These are phyloP conservation scores for Acer negundo DNA, from an alignment of 345 rosid genomes.

Conservation along the genomic window DNA sequence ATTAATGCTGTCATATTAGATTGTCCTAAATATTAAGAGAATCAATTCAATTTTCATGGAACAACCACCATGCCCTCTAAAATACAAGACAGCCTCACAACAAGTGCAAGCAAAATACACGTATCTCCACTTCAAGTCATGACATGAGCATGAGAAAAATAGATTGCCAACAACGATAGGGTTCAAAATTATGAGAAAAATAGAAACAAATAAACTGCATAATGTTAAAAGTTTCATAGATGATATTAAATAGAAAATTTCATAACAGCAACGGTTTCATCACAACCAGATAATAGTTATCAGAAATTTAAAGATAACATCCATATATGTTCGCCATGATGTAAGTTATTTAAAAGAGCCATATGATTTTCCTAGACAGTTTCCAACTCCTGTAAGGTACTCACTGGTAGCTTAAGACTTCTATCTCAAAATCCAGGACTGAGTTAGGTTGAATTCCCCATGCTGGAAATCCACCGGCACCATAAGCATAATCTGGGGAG, in stretches of 20 bases:
- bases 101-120: no score
- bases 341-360: conserved; percentile 14
- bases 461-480: conserved; percentile 70
- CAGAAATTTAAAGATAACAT: background rate
- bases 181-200: background rate
- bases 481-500: conserved; percentile 93
- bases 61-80: no score
- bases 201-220: background rate
- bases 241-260: background rate
- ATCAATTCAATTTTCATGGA: no score
- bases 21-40: background rate
- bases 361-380: conserved; percentile 3
- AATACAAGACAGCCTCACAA: no score
- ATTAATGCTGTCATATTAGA: no score
- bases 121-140: no score
- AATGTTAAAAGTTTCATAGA: background rate
- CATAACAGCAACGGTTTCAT: background rate
- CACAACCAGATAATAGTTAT: background rate
- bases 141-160: no score
- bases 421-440: conserved; percentile 81
- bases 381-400: background rate
- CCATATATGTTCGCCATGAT: background rate
- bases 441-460: conserved; percentile 96
- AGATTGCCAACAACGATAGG: background rate
- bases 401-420: conserved; percentile 67